Evolutionary conservation across 257 asterid genomes (phyloP).

Genomic region (Jacaranda mimosifolia): DNA sequence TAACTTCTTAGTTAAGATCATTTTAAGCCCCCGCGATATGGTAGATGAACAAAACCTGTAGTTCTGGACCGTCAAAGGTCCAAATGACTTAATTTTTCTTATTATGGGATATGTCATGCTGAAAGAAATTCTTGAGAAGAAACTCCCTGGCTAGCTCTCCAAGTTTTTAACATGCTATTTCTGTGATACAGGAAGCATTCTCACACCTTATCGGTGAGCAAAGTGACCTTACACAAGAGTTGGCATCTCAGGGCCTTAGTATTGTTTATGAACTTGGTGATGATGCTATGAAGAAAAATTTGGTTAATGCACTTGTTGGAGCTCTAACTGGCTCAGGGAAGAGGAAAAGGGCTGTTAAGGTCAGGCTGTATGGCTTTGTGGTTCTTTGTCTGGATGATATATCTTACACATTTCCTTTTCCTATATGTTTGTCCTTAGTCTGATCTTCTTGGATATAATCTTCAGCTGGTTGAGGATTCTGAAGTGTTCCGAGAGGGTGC

Average conservation of each 20-base stretch:
- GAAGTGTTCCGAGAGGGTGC: conserved; percentile 95
- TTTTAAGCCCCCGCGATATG: no score
- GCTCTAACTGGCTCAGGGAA: conserved; percentile 98
- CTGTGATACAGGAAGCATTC: conserved; percentile 84
- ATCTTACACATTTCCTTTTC: conserved; percentile 31
- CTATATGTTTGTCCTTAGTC: conserved; percentile 20
- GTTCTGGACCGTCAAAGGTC: conserved; percentile 9
- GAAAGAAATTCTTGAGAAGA: conserved; percentile 6
- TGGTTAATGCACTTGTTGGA: conserved; percentile 97
- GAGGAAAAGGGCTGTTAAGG: conserved; percentile 97
- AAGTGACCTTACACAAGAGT: conserved; percentile 93
- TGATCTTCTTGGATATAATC: conserved; percentile 34
- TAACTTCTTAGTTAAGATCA: no score
- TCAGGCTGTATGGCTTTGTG: conserved; percentile 42
- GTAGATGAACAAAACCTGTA: background rate
- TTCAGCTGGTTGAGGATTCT: conserved; percentile 87
- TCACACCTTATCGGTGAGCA: conserved; percentile 94
- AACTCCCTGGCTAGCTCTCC: conserved; percentile 1
- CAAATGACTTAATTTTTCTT: background rate
- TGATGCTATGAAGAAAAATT: conserved; percentile 82
- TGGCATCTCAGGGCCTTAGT: conserved; percentile 99
- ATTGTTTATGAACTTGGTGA: conserved; percentile 97
- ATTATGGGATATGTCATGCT: conserved; percentile 9
- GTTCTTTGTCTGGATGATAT: conserved; percentile 28
- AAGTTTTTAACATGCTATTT: conserved; percentile 30